These are phyloP conservation scores for Mimosa bimucronata DNA, from an alignment of 306 rosid genomes.

Conservation along the genomic window DNA sequence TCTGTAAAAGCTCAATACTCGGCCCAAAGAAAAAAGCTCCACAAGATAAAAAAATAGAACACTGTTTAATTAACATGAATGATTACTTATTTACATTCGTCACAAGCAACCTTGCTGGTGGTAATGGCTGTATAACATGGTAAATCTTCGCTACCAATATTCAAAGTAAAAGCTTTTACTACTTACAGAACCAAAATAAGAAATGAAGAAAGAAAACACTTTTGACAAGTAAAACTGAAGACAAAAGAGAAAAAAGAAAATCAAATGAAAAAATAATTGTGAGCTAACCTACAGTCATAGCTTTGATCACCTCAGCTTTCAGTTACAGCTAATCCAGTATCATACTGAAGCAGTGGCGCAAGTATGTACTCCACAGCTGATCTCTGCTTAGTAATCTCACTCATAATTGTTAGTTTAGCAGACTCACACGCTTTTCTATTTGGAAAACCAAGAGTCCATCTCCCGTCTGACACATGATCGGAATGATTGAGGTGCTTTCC, in stretches of 20 bases:
- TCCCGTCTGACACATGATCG: constrained; percentile 63
- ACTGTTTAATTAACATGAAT: constrained; percentile 13
- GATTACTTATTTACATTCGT: constrained; percentile 28
- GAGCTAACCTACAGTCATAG: constrained; percentile 37
- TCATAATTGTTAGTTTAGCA: constrained; percentile 56
- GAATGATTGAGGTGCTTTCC: constrained; percentile 42
- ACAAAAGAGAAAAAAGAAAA: neutral
- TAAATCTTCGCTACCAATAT: constrained; percentile 28
- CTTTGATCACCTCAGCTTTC: constrained; percentile 44
- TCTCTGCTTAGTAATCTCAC: constrained; percentile 70
- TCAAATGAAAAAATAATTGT: constrained; percentile 12
- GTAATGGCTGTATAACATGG: constrained; percentile 17
- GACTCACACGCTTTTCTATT: constrained; percentile 65
- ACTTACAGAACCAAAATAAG: constrained; percentile 26
- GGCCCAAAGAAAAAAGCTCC: neutral
- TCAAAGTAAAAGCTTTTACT: constrained; percentile 15
- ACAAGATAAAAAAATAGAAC: constrained; percentile 12
- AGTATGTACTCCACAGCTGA: constrained; percentile 61
- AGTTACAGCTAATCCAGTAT: constrained; percentile 42
- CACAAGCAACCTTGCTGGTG: constrained; percentile 23
- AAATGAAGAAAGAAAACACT: neutral
- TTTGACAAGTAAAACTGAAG: neutral
- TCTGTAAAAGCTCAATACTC: neutral
- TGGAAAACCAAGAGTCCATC: constrained; percentile 84
- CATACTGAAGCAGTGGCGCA: constrained; percentile 63